These are phyloP conservation scores for Aspergillus pseudoglaucus DNA, from an alignment of 2,329 filamentous ascomycete genomes.

Conservation along the genomic window DNA sequence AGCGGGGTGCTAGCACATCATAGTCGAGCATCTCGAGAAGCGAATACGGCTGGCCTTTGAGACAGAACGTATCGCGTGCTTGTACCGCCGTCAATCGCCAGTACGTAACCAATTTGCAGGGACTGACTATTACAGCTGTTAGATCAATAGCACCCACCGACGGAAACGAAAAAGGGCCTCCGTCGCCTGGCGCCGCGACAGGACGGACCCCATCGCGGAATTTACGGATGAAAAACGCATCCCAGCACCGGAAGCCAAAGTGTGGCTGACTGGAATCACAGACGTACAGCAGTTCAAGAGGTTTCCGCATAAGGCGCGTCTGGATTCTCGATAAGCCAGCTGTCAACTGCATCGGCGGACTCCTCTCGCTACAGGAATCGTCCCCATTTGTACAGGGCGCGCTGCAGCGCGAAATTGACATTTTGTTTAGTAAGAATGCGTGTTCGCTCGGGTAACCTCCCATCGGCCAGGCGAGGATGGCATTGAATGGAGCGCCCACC, in stretches of 20 bases:
- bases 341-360: background rate
- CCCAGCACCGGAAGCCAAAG: constrained; percentile 54
- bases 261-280: background rate
- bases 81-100: constrained; percentile 44
- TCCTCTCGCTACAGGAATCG: background rate
- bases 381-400: constrained; percentile 35
- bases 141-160: background rate
- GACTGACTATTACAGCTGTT: constrained; percentile 47
- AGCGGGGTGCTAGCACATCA: constrained; percentile 34
- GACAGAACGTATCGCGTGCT: constrained; percentile 55
- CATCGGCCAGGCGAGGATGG: constrained; percentile 51
- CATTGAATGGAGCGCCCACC: constrained; percentile 48
- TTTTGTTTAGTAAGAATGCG: constrained; percentile 44
- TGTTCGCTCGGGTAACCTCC: constrained; percentile 45
- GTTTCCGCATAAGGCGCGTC: background rate
- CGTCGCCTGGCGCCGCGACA: constrained; percentile 45
- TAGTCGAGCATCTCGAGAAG: constrained; percentile 54
- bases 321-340: background rate
- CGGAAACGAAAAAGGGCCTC: background rate
- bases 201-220: constrained; percentile 49
- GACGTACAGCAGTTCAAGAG: background rate
- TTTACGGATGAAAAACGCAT: constrained; percentile 57
- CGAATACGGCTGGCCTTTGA: constrained; percentile 61
- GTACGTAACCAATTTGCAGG: constrained; percentile 56
- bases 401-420: constrained; percentile 43